Base-by-base conservation (phyloP, 2,329 filamentous ascomycete species). In the Ophiocordyceps sinensis region DNA sequence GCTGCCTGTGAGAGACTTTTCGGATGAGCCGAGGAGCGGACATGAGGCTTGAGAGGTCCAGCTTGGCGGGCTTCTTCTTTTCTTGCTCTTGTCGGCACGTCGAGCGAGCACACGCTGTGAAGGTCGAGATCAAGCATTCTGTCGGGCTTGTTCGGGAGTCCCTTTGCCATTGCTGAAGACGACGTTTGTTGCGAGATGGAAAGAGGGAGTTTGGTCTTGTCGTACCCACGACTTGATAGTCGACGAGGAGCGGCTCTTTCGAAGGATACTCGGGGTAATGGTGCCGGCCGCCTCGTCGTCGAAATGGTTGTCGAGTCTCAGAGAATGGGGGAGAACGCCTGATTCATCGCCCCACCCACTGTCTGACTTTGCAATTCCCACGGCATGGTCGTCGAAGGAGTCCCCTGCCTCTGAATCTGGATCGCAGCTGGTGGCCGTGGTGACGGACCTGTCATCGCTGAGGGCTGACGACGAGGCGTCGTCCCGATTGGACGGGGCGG, bases 171-270 rank as follows among this genome's bases (percentile, higher is more conserved):
- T 44, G 71, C 68, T 1, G 72, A 74, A 36, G 64, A 68, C 0
- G 72, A 75, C 0, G 73, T 75, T 51, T 77, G 73, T 49, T 75
- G 73, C 1, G 72, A 74, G 44, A 75, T 67, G n/a, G 69, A 63
- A 5, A 76, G 61, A 11, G 72, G 71, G 38, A 71, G 62, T 49
- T 72, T 73, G 5, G 67, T 54, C 50, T 71, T 70, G 55, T 77
- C 72, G 53, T 77, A 77, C 55, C n/a, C 68, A 73, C 1, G 71
- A 73, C 28, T 61, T 61, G 44, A 75, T 66, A n/a, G 72, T 75
- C 5, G 72, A 74, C 31, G 61, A 67, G 2, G 73, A 77, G 37
- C 64, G 61, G 28, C 65, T 67, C 38, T 71, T 67, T 34, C 65
- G 62, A 30, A 72, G 45, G 14, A 53, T 44, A 42, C 60, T 66